Conservation (phyloP, 371 early-diverging fungal species). For the Parasitella parasitica region DNA sequence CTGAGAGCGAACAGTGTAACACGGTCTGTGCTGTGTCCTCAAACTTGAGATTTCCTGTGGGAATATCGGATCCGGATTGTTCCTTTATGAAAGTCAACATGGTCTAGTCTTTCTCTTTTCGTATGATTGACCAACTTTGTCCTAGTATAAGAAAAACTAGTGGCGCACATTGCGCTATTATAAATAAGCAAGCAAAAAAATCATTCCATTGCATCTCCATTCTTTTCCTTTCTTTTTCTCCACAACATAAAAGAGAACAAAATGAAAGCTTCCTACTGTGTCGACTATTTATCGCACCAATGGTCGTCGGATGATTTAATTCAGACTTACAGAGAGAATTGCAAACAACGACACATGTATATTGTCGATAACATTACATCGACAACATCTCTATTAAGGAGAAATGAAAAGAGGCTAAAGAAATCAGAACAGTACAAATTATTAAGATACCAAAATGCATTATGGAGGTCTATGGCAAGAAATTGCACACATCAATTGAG, state of each 20-base stretch:
- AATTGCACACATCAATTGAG: slow-evolving; percentile 19
- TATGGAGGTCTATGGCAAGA: slow-evolving; percentile 44
- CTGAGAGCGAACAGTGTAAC: slow-evolving; percentile 12
- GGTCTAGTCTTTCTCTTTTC: background rate
- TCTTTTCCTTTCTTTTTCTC: background rate
- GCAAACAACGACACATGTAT: slow-evolving; percentile 19
- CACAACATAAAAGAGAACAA: background rate
- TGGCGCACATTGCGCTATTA: background rate
- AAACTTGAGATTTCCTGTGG: slow-evolving; percentile 5
- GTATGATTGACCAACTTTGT: background rate
- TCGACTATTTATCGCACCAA: slow-evolving; percentile 48
- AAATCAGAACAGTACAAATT: slow-evolving; percentile 21
- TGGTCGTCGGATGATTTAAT: slow-evolving; percentile 39
- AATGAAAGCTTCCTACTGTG: slow-evolving; percentile 44
- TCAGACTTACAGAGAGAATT: slow-evolving; percentile 30
- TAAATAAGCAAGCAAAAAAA: background rate
- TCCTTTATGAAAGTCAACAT: slow-evolving; percentile 6
- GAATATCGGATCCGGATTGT: slow-evolving; percentile 21
- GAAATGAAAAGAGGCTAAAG: slow-evolving; percentile 5
- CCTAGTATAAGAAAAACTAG: background rate
- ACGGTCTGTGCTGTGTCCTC: slow-evolving; percentile 22
- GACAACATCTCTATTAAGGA: slow-evolving; percentile 3
- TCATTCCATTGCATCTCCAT: background rate
- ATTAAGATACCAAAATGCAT: slow-evolving; percentile 36
- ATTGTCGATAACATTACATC: background rate